Evolutionary conservation across 106 monocot genomes (phyloP).

Genomic region (Chionographis japonica): DNA sequence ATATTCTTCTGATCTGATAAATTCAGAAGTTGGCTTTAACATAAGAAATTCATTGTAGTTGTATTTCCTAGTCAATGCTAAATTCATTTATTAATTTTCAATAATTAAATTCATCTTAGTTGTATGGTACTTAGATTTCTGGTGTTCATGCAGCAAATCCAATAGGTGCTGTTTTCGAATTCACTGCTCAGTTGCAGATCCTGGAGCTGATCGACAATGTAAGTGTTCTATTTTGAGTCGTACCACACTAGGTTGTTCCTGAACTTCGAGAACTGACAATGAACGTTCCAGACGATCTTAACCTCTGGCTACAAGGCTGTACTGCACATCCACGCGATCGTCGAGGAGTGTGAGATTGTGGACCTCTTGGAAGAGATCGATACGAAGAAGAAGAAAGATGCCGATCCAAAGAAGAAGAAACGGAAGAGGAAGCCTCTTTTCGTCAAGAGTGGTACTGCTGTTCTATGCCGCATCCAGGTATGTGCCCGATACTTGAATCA

Average conservation of each 20-base stretch:
- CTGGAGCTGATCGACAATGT: conserved; percentile 94
- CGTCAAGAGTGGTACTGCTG: conserved; percentile 87
- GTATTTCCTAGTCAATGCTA: too few relatives aligned
- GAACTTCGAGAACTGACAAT: too few relatives aligned
- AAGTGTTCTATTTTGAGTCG: conserved; percentile 10
- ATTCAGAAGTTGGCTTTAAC: too few relatives aligned
- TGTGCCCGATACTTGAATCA: neutral
- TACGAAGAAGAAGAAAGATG: conserved; percentile 70
- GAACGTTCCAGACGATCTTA: conserved; percentile 64
- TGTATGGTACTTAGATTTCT: neutral
- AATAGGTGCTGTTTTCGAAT: conserved; percentile 54
- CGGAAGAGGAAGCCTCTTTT: conserved; percentile 84
- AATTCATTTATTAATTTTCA: too few relatives aligned
- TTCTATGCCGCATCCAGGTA: conserved; percentile 87
- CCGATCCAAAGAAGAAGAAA: conserved; percentile 83
- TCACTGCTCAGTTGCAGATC: conserved; percentile 90
- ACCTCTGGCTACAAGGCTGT: conserved; percentile 97
- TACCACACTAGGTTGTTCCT: too few relatives aligned
- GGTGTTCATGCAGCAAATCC: conserved; percentile 63
- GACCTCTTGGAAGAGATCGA: conserved; percentile 93
- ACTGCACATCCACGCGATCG: conserved; percentile 82
- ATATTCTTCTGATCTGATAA: too few relatives aligned
- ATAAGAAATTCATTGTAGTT: too few relatives aligned
- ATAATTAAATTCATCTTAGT: neutral
- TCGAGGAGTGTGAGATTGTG: conserved; percentile 96